A percentile compares a stretch with the other conserved stretches of the same genome.
phyloP scores from a whole-genome alignment of 495 filamentous ascomycete genomes.

The Penicillium egyptiacum region DNA sequence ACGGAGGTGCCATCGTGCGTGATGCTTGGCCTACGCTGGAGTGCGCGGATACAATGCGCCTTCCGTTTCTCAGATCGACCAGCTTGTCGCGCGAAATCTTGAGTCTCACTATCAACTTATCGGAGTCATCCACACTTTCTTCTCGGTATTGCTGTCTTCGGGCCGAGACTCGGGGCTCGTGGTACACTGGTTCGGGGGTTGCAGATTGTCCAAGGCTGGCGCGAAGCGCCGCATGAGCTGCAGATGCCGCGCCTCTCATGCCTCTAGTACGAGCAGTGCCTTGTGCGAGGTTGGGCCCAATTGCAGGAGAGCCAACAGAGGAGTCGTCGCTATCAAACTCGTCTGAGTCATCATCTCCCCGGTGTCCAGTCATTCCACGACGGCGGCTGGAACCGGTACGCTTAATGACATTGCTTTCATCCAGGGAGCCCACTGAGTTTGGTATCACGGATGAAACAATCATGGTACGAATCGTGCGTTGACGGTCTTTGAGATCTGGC shows the following conservation, averaged over 20 bases:
- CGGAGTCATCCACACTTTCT: conserved; percentile 66
- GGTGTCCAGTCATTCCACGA: conserved; percentile 44
- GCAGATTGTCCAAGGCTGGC: conserved; percentile 82
- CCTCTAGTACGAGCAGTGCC: conserved; percentile 84
- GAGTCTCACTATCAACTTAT: conserved; percentile 69
- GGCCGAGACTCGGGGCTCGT: conserved; percentile 67
- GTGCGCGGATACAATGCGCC: conserved; percentile 21
- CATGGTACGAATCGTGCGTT: conserved; percentile 84
- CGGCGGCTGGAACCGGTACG: conserved; percentile 57
- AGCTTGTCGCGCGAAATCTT: conserved; percentile 60
- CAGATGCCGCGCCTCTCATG: conserved; percentile 80
- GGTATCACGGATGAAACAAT: conserved; percentile 90
- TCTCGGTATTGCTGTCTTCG: conserved; percentile 65
- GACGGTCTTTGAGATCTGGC: conserved; percentile 93
- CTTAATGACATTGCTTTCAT: conserved; percentile 86
- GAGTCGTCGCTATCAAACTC: conserved; percentile 88
- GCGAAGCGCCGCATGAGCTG: conserved; percentile 69
- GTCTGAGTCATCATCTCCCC: conserved; percentile 77
- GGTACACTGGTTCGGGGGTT: conserved; percentile 74
- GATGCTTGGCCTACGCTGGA: conserved; percentile 37
- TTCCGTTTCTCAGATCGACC: conserved; percentile 25
- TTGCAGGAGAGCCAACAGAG: conserved; percentile 79
- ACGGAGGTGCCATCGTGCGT: conserved; percentile 62
- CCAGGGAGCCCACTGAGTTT: conserved; percentile 74
- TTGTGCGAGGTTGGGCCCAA: conserved; percentile 61